Evolutionary conservation across 2,329 filamentous ascomycete species (phyloP).

Genomic region (Incumbomyces lentus): DNA sequence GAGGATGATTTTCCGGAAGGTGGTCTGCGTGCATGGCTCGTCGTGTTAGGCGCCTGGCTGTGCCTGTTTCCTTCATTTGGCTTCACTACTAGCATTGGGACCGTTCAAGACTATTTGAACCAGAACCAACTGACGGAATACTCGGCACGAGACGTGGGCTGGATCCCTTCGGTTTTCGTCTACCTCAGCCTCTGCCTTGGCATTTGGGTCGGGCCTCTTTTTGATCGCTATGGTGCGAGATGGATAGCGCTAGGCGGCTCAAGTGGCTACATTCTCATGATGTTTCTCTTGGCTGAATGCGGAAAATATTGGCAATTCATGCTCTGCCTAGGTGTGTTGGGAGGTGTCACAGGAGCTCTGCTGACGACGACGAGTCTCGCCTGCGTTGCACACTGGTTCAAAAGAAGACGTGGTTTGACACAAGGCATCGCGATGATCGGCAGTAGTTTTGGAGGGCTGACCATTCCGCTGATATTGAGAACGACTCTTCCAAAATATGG

Average conservation of each 20-base stretch:
- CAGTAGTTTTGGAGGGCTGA: slow-evolving; percentile 28
- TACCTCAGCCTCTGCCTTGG: slow-evolving; percentile 37
- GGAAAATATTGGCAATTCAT: slow-evolving; percentile 41
- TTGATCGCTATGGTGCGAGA: slow-evolving; percentile 39
- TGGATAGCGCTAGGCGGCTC: slow-evolving; percentile 31
- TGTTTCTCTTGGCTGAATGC: slow-evolving; percentile 40
- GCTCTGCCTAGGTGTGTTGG: slow-evolving; percentile 28
- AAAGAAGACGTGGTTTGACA: slow-evolving; percentile 28
- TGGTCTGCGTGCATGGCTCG: slow-evolving; percentile 32
- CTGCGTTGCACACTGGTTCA: slow-evolving; percentile 33
- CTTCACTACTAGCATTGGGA: slow-evolving; percentile 40
- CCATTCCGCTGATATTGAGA: slow-evolving; percentile 29
- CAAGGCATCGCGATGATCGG: slow-evolving; percentile 32
- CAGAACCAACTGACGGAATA: slow-evolving; percentile 36
- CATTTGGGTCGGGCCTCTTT: slow-evolving; percentile 40
- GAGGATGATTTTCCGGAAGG: slow-evolving; percentile 29
- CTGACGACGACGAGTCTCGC: slow-evolving; percentile 30
- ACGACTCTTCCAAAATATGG: slow-evolving; percentile 25
- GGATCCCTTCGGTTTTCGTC: slow-evolving; percentile 40
- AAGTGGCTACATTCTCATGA: slow-evolving; percentile 29
- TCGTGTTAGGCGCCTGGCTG: slow-evolving; percentile 34
- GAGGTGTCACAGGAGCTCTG: slow-evolving; percentile 27
- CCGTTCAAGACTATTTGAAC: slow-evolving; percentile 39
- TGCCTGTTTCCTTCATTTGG: slow-evolving; percentile 33
- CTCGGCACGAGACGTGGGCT: slow-evolving; percentile 37